Percentiles rank a stretch among this genome's conserved stretches.
These are phyloP conservation scores for Chamaecyparis obtusa DNA, from an alignment of 75 land plant genomes.

Conservation along the genomic window DNA sequence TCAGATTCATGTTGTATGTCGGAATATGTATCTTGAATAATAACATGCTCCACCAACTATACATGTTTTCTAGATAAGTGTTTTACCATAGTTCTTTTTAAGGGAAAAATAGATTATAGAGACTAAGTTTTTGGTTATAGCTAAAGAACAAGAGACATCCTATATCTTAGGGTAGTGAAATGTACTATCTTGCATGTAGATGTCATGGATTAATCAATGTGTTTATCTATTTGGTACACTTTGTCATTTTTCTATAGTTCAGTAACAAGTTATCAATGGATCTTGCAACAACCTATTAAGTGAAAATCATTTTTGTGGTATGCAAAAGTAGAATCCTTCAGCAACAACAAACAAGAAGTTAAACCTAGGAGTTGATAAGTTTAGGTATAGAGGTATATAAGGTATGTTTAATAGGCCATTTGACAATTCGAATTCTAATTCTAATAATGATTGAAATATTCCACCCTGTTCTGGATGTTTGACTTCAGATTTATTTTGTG, in stretches of 20 bases:
- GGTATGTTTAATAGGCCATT: too few relatives aligned
- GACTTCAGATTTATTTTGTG: too few relatives aligned
- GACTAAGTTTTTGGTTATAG: neutral
- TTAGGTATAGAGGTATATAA: too few relatives aligned
- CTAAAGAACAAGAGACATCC: neutral
- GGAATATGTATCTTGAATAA: neutral
- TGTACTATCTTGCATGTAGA: neutral
- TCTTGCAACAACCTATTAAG: neutral
- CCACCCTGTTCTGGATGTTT: too few relatives aligned
- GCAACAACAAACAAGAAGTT: too few relatives aligned
- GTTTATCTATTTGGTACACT: neutral
- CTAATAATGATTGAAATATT: too few relatives aligned
- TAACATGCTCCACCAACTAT: neutral
- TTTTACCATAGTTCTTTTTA: neutral
- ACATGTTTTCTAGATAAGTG: neutral
- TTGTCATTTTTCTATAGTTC: neutral
- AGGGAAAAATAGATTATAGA: neutral
- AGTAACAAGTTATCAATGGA: neutral
- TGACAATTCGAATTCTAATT: too few relatives aligned
- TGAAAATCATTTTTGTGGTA: too few relatives aligned
- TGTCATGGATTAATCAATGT: neutral
- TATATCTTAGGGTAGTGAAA: neutral
- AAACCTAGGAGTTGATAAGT: too few relatives aligned
- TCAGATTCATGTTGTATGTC: neutral
- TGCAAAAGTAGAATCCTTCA: too few relatives aligned